These are phyloP conservation scores for Fusarium haematococcum DNA, from an alignment of 2,329 filamentous ascomycete species.

Conservation along the genomic window DNA sequence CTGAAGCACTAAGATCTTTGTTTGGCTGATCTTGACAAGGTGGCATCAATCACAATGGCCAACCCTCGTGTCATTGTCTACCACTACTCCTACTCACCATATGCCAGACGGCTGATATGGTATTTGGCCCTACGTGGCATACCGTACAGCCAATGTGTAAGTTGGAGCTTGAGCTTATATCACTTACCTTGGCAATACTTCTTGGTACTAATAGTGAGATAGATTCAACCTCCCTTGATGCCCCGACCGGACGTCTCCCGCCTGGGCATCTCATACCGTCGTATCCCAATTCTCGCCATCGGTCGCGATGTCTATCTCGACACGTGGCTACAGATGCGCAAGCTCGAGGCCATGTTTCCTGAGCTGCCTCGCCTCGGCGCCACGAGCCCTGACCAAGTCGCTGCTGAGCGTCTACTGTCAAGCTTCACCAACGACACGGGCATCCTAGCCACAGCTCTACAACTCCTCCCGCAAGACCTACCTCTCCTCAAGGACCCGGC, in stretches of 20 bases:
- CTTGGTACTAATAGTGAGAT: neutral
- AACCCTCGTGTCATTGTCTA: conserved; percentile 65
- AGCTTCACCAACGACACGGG: conserved; percentile 66
- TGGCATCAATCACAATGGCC: conserved; percentile 28
- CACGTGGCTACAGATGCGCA: conserved; percentile 74
- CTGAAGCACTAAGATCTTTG: neutral
- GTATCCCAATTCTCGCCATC: conserved; percentile 76
- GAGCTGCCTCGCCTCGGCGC: conserved; percentile 53
- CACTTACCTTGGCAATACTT: neutral
- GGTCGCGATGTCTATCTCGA: conserved; percentile 77
- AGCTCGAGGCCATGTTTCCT: conserved; percentile 70
- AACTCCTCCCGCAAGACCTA: conserved; percentile 67
- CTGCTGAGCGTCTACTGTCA: conserved; percentile 67
- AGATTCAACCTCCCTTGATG: conserved; percentile 74
- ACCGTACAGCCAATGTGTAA: conserved; percentile 74
- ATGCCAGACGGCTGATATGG: conserved; percentile 72
- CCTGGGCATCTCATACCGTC: conserved; percentile 74
- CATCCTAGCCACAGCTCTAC: conserved; percentile 65
- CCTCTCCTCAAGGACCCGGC: conserved; percentile 66
- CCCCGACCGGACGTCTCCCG: conserved; percentile 73
- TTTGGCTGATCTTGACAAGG: neutral
- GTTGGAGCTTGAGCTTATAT: conserved; percentile 42
- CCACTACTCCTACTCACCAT: conserved; percentile 75
- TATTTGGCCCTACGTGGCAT: conserved; percentile 76
- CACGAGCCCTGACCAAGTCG: conserved; percentile 53